Evolutionary conservation across 2,329 filamentous ascomycete species (phyloP), one percentile per base, ranked within the genome.

Genomic region (Fusarium sp.): DNA sequence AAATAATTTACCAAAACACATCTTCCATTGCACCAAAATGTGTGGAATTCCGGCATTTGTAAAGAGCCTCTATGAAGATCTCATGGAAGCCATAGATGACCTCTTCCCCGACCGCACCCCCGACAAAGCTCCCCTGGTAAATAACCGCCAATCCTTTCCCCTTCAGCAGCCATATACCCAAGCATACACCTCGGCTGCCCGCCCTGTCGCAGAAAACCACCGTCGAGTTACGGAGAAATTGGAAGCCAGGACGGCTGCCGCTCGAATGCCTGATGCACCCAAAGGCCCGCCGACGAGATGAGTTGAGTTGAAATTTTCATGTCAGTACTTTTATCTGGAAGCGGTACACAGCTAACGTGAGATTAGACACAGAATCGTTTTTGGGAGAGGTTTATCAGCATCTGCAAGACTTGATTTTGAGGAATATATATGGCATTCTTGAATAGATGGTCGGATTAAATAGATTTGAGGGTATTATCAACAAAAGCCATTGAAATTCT

Each of bases 31-130:
- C 15, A 25, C 15, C 16, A 15, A 32, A 51, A 66, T 66, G 63
- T 66, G 63, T 7, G 63, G 63, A 14, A 66, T 66, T 2, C 5
- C 55, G 0, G 49, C 55, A 0, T 66, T 66, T 4, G 2, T 67
- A 18, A 66, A 52, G 50, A 12, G 49, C 1, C 62, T 66, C 1
- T 66, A 62, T 2, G 63, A 46, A 10, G 63, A 66, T 30, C 30
- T 66, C 16, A 25, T 62, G 32, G 63, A 66, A 34, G 63, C 63
- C 7, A 67, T 66, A 18, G 63, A 67, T 7, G 63, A 66, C 14
- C 63, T 66, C 5, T 66, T 67, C 8, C 63, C 63, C 5, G 55
- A 42, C 8, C 56, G 12, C 11, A 50, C 63, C 12, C 6, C 38
- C n/a, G 55, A 62, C 18, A 50, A 63, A 14, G 20, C 63, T n/a